Base-by-base conservation (phyloP, 2,329 filamentous ascomycete genomes). In the Lachnellula willkommii region DNA sequence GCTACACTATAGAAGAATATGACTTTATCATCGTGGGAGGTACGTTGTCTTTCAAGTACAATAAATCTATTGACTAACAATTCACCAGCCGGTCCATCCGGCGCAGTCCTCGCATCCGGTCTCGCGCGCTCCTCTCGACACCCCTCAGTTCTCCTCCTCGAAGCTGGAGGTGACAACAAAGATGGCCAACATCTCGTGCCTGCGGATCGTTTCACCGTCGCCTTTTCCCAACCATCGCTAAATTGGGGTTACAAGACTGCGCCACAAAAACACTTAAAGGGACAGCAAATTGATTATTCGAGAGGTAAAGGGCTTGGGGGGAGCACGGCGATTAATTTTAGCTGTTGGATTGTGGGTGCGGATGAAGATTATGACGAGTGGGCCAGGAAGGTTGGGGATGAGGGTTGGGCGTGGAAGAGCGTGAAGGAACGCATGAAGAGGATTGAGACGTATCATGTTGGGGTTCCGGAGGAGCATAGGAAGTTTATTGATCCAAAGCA, bases 321-420 rank as follows among this genome's bases (percentile, higher is more conserved):
- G 2, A 69, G 65, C 22, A 69, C 65, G 24, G 72, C 68, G 0
- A 74, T 75, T 47, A 76, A 76, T 53, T 72, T 72, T 51, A 57
- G 58, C 47, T 75, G 78, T 14, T 85, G 74, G 66, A 78, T 74
- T 3, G 61, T 79, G 26, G 84, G 85, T 2, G 75, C 80, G 1
- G 71, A 73, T 1, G 81, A 81, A 51, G 84, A 88, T 60, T 87
- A 82, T 57, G 76, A 87, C 28, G 75, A 80, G 52, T 86, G 83
- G 82, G 81, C 81, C 1, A 69, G 73, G 0, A 58, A 78, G 2
- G 77, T 81, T 0, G 80, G 70, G 0, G 83, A 88, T 60, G 75
- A 82, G 4, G 65, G 70, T 0, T 88, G 78, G 67, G 60, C 63
- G 2, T 88, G 83, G 83, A 69, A 77, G 2, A 70, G 74, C 45